phyloP scores from a whole-genome alignment of 768 basidiomycete genomes.

The Termitomyces sp. region DNA sequence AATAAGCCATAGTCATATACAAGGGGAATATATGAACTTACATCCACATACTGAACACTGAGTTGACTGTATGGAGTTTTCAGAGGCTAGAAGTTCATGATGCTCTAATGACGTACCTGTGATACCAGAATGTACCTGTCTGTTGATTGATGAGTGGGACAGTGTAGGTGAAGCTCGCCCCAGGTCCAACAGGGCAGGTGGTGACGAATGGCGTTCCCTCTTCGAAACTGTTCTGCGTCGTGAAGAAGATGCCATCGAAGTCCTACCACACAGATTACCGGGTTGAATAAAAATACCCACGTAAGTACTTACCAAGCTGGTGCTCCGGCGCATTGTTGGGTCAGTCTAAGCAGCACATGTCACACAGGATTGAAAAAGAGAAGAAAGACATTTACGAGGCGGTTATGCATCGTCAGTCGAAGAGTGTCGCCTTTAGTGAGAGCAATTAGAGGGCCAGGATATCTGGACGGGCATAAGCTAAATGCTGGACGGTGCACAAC shows the following conservation, averaged over 20 bases:
- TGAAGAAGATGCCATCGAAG: slow-evolving; percentile 21
- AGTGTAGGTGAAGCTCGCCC: slow-evolving; percentile 23
- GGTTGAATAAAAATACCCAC: not conserved
- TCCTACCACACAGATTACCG: not conserved
- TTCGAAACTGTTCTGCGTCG: slow-evolving; percentile 18
- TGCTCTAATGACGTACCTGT: slow-evolving; percentile 9
- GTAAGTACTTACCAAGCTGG: slow-evolving; percentile 7
- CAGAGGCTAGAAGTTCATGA: not conserved
- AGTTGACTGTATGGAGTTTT: slow-evolving; percentile 7
- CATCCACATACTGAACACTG: slow-evolving; percentile 19
- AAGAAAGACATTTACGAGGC: slow-evolving; percentile 2
- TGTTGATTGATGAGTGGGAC: slow-evolving; percentile 21
- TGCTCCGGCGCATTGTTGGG: slow-evolving; percentile 19
- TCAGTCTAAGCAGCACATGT: slow-evolving; percentile 10
- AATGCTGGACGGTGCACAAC: not conserved
- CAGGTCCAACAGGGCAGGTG: slow-evolving; percentile 25
- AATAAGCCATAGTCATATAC: not conserved
- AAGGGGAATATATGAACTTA: not conserved
- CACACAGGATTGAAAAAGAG: not conserved
- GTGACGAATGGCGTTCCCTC: slow-evolving; percentile 20
- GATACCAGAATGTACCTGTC: slow-evolving; percentile 29
- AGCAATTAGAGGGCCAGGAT: slow-evolving; percentile 12
- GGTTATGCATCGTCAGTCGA: slow-evolving; percentile 12
- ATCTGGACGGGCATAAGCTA: not conserved
- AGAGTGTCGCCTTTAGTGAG: slow-evolving; percentile 15